phyloP scores from a whole-genome alignment of 768 basidiomycete genomes.

The Lentinula boryana region DNA sequence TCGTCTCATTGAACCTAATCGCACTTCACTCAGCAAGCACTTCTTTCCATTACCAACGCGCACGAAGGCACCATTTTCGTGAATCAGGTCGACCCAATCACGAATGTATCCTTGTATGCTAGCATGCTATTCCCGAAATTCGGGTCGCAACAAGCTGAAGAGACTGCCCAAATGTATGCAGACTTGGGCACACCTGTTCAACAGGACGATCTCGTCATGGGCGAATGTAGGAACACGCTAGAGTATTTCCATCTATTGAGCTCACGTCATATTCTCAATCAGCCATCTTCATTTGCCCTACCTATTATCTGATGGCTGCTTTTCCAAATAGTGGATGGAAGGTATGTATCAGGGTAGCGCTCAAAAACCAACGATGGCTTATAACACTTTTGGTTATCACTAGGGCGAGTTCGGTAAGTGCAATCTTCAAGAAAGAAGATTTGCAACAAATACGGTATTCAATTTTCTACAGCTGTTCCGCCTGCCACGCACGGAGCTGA shows the following conservation, averaged over 20 bases:
- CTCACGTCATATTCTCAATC: background rate
- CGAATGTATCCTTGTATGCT: slow-evolving; percentile 15
- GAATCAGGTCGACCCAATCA: slow-evolving; percentile 10
- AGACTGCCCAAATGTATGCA: slow-evolving; percentile 13
- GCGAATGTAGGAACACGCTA: slow-evolving; percentile 16
- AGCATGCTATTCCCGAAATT: slow-evolving; percentile 19
- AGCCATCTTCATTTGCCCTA: slow-evolving; percentile 32
- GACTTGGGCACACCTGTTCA: slow-evolving; percentile 11
- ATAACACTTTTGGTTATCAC: background rate
- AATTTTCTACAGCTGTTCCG: slow-evolving; percentile 8
- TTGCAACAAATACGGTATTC: background rate
- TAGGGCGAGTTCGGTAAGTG: slow-evolving; percentile 19
- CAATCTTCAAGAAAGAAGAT: background rate
- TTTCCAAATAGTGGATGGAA: slow-evolving; percentile 25
- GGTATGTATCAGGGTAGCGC: slow-evolving; percentile 12
- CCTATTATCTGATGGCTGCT: slow-evolving; percentile 22
- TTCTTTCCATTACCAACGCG: slow-evolving; percentile 20
- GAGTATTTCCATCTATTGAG: background rate
- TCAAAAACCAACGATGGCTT: background rate
- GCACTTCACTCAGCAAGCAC: slow-evolving; percentile 10
- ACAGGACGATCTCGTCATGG: slow-evolving; percentile 17
- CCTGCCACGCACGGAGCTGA: slow-evolving; percentile 15
- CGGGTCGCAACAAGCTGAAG: slow-evolving; percentile 4
- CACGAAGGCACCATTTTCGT: slow-evolving; percentile 27
- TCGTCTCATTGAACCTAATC: no score